Base-by-base conservation (phyloP, 305 asterid species). In the Ilex paraguariensis region DNA sequence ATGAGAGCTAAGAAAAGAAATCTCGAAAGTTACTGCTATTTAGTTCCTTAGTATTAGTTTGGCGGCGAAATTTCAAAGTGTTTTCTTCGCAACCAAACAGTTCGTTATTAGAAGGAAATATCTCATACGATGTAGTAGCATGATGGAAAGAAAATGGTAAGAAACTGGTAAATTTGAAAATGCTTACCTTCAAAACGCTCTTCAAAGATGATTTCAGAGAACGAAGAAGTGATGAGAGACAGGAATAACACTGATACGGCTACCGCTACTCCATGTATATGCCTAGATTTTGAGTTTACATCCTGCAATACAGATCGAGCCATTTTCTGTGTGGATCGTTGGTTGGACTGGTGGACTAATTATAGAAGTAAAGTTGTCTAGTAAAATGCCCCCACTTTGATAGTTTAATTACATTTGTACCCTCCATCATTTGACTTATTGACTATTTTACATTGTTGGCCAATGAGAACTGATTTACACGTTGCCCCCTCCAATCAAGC, bases 161-260 rank as follows among this genome's bases (percentile, higher is more conserved):
- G 7, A 57, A 33, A 3, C 13, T 9, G 15, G 40, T 45, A 13
- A 57, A 0, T 9, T 13, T 9, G 2, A 54, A 13, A 15, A 54
- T 63, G 21, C 62, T 56, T 65, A 87, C 96, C 97, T 1, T 88
- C 95, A 69, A 91, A 91, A 2, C 90, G 85, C 83, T 88, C 98
- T 72, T 88, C 98, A 39, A 91, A 91, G 45, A 87, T 73, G 75
- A 91, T 79, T 63, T 88, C 98, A 39, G 95, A 84, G 11, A 69
- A 51, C 15, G 89, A 70, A 36, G 73, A 66, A 77, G 58, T 54
- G 45, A 78, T 17, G 3, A 81, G 67, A 17, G 81, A 76, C 60
- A 70, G 12, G 11, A 71, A 11, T 1, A 68, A 16, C 10, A 78
- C 51, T 13, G 56, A 14, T 64, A 75, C 31, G 10, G 74, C 31